These are phyloP conservation scores for Eucalyptus sp. DNA, from an alignment of 345 rosid genomes.

Conservation along the genomic window DNA sequence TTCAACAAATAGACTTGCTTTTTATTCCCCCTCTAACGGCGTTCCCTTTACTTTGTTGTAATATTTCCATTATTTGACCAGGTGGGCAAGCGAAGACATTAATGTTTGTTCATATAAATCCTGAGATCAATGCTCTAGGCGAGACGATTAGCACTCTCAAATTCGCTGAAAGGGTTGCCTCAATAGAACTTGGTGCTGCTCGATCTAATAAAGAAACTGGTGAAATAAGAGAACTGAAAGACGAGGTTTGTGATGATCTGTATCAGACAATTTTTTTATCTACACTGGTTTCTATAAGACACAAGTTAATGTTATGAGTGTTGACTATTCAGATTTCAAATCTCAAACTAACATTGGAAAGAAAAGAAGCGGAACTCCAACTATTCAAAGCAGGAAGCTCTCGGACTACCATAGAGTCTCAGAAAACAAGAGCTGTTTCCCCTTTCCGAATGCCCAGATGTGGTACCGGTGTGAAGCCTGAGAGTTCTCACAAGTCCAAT, in stretches of 20 bases:
- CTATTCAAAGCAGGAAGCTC: conserved; percentile 32
- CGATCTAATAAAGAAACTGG: conserved; percentile 86
- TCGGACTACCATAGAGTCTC: conserved; percentile 39
- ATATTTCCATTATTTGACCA: conserved; percentile 3
- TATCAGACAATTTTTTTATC: not conserved
- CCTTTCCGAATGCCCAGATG: conserved; percentile 62
- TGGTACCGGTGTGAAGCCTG: conserved; percentile 41
- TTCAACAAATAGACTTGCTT: not conserved
- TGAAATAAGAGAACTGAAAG: conserved; percentile 80
- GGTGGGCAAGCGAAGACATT: conserved; percentile 98
- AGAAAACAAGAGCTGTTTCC: conserved; percentile 72
- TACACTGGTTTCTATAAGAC: not conserved
- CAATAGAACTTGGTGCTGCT: conserved; percentile 96
- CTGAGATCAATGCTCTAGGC: conserved; percentile 69
- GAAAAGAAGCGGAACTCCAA: conserved; percentile 80
- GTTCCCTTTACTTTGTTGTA: not conserved
- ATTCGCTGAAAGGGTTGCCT: conserved; percentile 94
- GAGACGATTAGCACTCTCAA: conserved; percentile 95
- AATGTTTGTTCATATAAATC: conserved; percentile 93
- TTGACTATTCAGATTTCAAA: conserved; percentile 42
- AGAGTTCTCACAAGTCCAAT: conserved; percentile 31
- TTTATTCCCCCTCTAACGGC: not conserved
- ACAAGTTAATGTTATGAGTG: not conserved
- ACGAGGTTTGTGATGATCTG: conserved; percentile 45
- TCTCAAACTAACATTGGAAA: conserved; percentile 69